Conservation (phyloP, 2,329 filamentous ascomycete genomes). For the Aspergillus piperis region DNA sequence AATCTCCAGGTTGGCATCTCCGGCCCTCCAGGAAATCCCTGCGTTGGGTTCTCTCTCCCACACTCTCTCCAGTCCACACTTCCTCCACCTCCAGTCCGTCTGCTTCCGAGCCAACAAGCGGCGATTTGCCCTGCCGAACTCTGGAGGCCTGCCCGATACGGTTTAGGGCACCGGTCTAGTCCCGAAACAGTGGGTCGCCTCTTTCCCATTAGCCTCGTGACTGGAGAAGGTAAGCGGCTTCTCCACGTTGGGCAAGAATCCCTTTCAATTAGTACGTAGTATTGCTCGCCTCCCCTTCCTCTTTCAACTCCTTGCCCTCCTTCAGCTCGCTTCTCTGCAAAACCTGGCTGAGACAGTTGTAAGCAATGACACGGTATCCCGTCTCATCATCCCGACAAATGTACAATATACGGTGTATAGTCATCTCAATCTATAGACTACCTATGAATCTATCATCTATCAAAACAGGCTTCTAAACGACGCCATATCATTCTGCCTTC, state of each 20-base stretch:
- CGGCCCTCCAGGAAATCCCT: slow-evolving; percentile 6
- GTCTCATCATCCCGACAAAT: too few relatives aligned
- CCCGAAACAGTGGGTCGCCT: neutral
- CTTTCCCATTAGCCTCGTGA: neutral
- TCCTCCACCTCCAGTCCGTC: neutral
- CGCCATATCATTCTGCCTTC: neutral
- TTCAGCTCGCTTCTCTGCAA: too few relatives aligned
- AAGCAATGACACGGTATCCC: too few relatives aligned
- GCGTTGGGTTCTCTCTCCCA: neutral
- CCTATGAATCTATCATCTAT: too few relatives aligned
- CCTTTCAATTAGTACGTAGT: neutral
- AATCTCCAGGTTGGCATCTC: slow-evolving; percentile 12
- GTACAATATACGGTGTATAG: too few relatives aligned
- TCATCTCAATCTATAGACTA: too few relatives aligned
- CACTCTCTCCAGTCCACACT: slow-evolving; percentile 9
- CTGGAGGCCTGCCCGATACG: slow-evolving; percentile 5
- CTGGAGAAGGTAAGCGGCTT: neutral
- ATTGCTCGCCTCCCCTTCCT: neutral
- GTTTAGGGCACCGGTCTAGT: neutral
- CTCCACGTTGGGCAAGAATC: slow-evolving; percentile 10
- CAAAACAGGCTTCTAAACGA: neutral
- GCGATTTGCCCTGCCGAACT: slow-evolving; percentile 11
- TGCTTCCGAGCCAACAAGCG: slow-evolving; percentile 1
- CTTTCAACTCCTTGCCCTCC: neutral
- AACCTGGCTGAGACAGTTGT: too few relatives aligned